phyloP scores from a whole-genome alignment of 2,329 filamentous ascomycete genomes.

The Aspergillus pseudonomiae region DNA sequence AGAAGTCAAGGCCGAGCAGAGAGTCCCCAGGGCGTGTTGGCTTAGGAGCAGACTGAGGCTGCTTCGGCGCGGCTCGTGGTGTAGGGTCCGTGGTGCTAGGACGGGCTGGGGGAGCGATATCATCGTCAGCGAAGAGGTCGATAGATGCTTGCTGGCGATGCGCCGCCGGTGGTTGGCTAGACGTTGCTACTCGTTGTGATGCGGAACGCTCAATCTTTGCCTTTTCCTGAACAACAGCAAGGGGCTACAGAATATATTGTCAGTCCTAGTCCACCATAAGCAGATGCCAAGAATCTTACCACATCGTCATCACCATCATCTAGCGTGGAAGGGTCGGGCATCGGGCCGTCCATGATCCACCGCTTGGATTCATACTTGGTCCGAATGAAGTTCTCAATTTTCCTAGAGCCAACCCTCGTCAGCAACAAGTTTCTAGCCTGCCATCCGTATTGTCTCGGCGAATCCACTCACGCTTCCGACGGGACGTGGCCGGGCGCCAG shows the following conservation, averaged over 20 bases:
- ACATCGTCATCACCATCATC: conserved; percentile 87
- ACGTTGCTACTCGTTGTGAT: conserved; percentile 53
- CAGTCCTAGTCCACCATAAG: neutral
- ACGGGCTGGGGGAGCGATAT: conserved; percentile 64
- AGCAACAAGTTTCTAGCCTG: conserved; percentile 11
- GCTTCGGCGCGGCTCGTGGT: conserved; percentile 62
- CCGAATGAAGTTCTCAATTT: conserved; percentile 99
- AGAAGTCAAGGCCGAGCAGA: conserved; percentile 87
- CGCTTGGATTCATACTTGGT: conserved; percentile 99
- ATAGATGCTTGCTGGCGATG: conserved; percentile 55
- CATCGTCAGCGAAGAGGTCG: conserved; percentile 82
- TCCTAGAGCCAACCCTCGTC: conserved; percentile 49
- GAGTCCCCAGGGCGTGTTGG: conserved; percentile 79
- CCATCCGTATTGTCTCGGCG: neutral
- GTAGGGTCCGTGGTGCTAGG: conserved; percentile 73
- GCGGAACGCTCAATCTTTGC: conserved; percentile 67
- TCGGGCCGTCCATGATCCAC: conserved; percentile 98
- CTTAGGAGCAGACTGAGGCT: conserved; percentile 60
- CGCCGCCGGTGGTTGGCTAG: conserved; percentile 50
- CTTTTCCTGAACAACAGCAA: conserved; percentile 70
- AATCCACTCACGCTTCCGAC: conserved; percentile 69
- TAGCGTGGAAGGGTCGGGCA: conserved; percentile 87
- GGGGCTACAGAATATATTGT: conserved; percentile 49
- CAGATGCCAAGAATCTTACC: conserved; percentile 45
- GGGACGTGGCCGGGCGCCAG: conserved; percentile 87